These are phyloP conservation scores for Termitomyces sp. DNA, from an alignment of 768 basidiomycete species.

Conservation along the genomic window DNA sequence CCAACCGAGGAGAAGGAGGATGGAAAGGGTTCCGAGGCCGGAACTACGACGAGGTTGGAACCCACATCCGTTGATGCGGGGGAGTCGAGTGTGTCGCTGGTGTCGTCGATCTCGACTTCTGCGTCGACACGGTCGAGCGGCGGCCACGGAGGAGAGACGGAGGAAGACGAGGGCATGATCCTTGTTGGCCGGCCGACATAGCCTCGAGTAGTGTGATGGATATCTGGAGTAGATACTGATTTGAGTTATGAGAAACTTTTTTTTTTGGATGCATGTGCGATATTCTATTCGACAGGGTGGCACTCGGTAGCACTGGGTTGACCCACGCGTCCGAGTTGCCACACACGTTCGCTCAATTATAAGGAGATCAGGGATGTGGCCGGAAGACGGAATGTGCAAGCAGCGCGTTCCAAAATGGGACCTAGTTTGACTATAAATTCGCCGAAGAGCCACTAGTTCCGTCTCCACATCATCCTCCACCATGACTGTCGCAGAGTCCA, in stretches of 20 bases:
- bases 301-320: background rate
- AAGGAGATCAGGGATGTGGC: background rate
- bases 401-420: too few relatives aligned
- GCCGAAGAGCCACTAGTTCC: background rate
- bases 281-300: constrained; percentile 1
- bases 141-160: constrained; percentile 60
- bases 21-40: background rate
- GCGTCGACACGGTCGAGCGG: constrained; percentile 1
- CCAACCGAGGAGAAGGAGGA: background rate
- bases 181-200: constrained; percentile 57
- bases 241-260: background rate
- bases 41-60: background rate
- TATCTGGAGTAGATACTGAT: background rate
- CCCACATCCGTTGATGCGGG: background rate
- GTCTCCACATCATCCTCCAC: background rate
- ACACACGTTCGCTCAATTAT: constrained; percentile 4
- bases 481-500: constrained; percentile 5
- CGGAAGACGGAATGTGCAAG: background rate
- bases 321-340: background rate
- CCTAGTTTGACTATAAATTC: background rate
- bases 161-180: constrained; percentile 83
- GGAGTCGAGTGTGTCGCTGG: background rate
- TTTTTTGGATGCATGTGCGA: constrained; percentile 11
- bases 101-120: constrained; percentile 23
- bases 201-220: background rate